A percentile compares a stretch with the other conserved stretches of the same genome.
Conservation (phyloP, 2,329 filamentous ascomycete species). For the Lomentospora prolificans region DNA sequence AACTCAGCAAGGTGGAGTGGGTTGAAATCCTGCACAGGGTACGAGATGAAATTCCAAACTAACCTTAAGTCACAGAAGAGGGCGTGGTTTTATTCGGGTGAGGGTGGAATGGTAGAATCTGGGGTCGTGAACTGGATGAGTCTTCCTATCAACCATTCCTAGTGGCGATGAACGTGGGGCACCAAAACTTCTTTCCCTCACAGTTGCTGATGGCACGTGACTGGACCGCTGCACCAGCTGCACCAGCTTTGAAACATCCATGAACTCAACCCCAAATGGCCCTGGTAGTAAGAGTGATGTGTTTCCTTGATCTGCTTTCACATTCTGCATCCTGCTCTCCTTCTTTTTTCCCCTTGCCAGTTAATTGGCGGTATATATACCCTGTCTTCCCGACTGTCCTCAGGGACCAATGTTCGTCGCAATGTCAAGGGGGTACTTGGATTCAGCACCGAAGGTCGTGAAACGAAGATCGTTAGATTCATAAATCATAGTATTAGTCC, state of each 20-base stretch:
- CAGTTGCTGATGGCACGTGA: neutral
- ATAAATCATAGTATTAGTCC: neutral
- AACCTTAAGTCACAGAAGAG: neutral
- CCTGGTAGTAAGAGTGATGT: too few relatives aligned
- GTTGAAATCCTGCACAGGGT: too few relatives aligned
- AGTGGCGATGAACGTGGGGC: slow-evolving; percentile 8
- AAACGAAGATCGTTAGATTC: neutral
- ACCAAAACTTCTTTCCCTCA: slow-evolving; percentile 1
- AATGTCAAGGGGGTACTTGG: too few relatives aligned
- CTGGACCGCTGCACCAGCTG: neutral
- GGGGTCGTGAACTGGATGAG: slow-evolving; percentile 12
- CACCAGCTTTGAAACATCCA: too few relatives aligned
- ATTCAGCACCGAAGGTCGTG: neutral
- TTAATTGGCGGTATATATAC: too few relatives aligned
- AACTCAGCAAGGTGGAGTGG: neutral
- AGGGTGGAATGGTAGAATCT: slow-evolving; percentile 9
- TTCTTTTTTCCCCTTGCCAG: too few relatives aligned
- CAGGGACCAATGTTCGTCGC: too few relatives aligned
- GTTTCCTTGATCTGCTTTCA: too few relatives aligned
- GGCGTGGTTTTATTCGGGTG: slow-evolving; percentile 7
- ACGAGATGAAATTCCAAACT: neutral
- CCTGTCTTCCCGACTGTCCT: too few relatives aligned
- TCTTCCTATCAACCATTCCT: slow-evolving; percentile 4
- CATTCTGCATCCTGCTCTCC: too few relatives aligned
- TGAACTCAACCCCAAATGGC: too few relatives aligned